phyloP scores from a whole-genome alignment of 2,329 filamentous ascomycete species.

The Ceratocystis cubensis region DNA sequence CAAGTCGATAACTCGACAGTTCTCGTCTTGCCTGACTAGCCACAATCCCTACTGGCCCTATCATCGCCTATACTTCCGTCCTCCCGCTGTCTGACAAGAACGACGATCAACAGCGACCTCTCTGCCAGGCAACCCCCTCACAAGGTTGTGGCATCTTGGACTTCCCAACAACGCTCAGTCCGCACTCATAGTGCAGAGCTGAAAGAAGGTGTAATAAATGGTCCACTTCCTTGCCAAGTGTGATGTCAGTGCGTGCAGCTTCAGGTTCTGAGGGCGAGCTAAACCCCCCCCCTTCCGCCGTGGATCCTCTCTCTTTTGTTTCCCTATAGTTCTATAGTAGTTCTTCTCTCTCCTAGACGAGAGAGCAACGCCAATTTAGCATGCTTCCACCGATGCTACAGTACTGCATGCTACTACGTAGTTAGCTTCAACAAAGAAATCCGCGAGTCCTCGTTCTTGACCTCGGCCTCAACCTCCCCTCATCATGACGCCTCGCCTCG shows the following conservation, averaged over 20 bases:
- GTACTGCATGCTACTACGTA: background rate
- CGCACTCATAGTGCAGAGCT: background rate
- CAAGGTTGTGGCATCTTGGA: background rate
- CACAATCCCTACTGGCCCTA: background rate
- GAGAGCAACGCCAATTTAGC: background rate
- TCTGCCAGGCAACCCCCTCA: background rate
- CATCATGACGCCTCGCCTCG: background rate
- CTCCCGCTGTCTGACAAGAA: constrained; percentile 10
- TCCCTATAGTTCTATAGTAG: background rate
- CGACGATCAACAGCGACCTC: background rate
- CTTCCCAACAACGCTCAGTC: background rate
- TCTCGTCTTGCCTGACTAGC: background rate
- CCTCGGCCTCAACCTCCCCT: background rate
- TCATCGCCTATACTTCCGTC: background rate
- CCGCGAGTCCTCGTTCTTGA: background rate
- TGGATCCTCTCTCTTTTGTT: background rate
- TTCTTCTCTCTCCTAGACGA: background rate
- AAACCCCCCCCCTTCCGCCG: background rate
- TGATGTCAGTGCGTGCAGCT: constrained; percentile 1
- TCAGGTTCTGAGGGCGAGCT: background rate
- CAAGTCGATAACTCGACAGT: background rate
- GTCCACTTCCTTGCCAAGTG: background rate
- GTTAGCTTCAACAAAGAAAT: background rate
- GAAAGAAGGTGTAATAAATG: background rate
- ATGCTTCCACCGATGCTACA: background rate